phyloP scores from a whole-genome alignment of 495 filamentous ascomycete genomes.

The Aspergillus conjunctus region DNA sequence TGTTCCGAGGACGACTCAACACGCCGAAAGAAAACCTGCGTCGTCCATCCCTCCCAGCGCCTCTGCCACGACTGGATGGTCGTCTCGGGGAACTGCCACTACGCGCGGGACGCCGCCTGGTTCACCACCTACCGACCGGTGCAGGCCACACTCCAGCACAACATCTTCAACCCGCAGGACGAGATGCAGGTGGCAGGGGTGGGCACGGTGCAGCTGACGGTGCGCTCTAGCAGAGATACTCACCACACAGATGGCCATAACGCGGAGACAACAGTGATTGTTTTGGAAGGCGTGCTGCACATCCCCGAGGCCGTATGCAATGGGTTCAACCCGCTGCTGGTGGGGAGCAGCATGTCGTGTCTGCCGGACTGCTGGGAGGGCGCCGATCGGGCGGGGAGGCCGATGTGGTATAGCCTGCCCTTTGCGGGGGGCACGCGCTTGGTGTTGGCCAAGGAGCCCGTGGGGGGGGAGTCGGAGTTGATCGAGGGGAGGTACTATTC shows the following conservation, averaged over 20 bases:
- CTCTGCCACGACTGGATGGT: slow-evolving; percentile 37
- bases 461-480: slow-evolving; percentile 31
- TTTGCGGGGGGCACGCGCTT: slow-evolving; percentile 26
- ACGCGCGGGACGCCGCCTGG: slow-evolving; percentile 30
- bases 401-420: slow-evolving; percentile 27
- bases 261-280: slow-evolving; percentile 16
- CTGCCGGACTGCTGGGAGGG: slow-evolving; percentile 26
- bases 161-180: slow-evolving; percentile 31
- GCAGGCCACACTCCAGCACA: slow-evolving; percentile 16
- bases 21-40: slow-evolving; percentile 10
- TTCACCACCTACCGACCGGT: slow-evolving; percentile 33
- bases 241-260: not conserved
- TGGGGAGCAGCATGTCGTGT: slow-evolving; percentile 32
- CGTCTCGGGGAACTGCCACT: slow-evolving; percentile 34
- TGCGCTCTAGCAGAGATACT: slow-evolving; percentile 5
- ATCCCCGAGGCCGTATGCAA: slow-evolving; percentile 36
- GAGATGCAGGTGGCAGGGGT: slow-evolving; percentile 31
- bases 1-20: not conserved
- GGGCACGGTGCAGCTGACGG: slow-evolving; percentile 28
- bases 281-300: slow-evolving; percentile 35
- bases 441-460: slow-evolving; percentile 24
- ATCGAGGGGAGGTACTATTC: slow-evolving; percentile 31
- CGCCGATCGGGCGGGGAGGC: slow-evolving; percentile 18
- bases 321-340: slow-evolving; percentile 32
- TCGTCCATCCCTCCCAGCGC: slow-evolving; percentile 5